Evolutionary conservation across 2,329 filamentous ascomycete genomes (phyloP).

Genomic region (Sclerotiophoma versabilis): DNA sequence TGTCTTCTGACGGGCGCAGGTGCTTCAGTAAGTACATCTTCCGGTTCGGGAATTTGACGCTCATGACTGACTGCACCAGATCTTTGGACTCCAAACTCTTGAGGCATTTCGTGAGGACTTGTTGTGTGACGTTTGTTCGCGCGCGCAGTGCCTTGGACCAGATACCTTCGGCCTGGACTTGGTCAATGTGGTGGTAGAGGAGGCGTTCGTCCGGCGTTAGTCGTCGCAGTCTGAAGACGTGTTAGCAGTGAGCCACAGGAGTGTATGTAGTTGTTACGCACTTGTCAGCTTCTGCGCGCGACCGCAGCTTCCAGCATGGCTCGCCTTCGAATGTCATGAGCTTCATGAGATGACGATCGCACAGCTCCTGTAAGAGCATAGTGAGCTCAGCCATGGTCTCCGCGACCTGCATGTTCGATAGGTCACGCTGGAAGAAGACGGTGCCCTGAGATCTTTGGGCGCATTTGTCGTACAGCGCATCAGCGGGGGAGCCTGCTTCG

Average conservation of each 20-base stretch:
- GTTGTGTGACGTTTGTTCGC: constrained; percentile 82
- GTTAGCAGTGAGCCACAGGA: constrained; percentile 15
- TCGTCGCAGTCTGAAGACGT: constrained; percentile 45
- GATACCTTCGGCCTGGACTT: constrained; percentile 82
- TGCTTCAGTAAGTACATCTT: constrained; percentile 96
- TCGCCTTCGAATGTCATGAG: constrained; percentile 46
- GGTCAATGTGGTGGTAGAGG: constrained; percentile 89
- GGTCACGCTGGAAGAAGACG: constrained; percentile 50
- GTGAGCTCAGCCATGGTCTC: constrained; percentile 44
- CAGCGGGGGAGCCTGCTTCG: constrained; percentile 30
- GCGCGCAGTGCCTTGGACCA: constrained; percentile 88
- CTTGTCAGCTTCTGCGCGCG: constrained; percentile 47
- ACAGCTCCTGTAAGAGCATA: constrained; percentile 42
- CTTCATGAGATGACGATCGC: constrained; percentile 48
- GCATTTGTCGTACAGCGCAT: constrained; percentile 50
- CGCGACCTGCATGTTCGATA: constrained; percentile 47
- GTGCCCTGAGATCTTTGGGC: constrained; percentile 43
- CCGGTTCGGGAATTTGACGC: constrained; percentile 86
- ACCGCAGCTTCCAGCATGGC: constrained; percentile 48
- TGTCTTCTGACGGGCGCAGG: constrained; percentile 84
- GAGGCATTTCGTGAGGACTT: constrained; percentile 78
- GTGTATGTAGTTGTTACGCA: constrained; percentile 20
- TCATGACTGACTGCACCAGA: constrained; percentile 88
- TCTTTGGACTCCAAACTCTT: constrained; percentile 83
- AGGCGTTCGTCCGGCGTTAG: constrained; percentile 75